Conservation (phyloP, 2,329 filamentous ascomycete genomes). For the Hyphodiscus sp. region DNA sequence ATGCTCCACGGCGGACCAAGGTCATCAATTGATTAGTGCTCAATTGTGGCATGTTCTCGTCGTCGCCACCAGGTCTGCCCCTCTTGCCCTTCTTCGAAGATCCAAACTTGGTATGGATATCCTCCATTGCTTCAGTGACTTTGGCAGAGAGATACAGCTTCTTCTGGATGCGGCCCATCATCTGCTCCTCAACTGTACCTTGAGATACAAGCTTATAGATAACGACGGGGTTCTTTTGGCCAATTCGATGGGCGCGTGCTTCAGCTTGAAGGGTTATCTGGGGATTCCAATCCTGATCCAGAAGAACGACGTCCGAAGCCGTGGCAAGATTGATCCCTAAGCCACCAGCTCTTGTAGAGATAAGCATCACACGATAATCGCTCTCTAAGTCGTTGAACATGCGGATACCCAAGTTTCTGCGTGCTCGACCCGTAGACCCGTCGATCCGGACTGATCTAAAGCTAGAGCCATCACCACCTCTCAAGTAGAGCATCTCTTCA, state of each 20-base stretch:
- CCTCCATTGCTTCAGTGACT: slow-evolving; percentile 52
- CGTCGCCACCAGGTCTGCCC: slow-evolving; percentile 12
- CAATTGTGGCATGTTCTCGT: slow-evolving; percentile 45
- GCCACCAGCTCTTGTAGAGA: slow-evolving; percentile 89
- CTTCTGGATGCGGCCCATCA: slow-evolving; percentile 44
- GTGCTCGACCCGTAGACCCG: slow-evolving; percentile 66
- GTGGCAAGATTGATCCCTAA: slow-evolving; percentile 96
- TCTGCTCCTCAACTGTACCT: slow-evolving; percentile 85
- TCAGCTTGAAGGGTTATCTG: slow-evolving; percentile 95
- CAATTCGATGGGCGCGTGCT: slow-evolving; percentile 89
- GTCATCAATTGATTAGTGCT: slow-evolving; percentile 46
- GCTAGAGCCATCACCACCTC: slow-evolving; percentile 52
- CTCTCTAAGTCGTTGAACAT: slow-evolving; percentile 85
- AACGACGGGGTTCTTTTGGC: slow-evolving; percentile 89
- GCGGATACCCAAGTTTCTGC: slow-evolving; percentile 91
- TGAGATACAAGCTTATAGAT: slow-evolving; percentile 92
- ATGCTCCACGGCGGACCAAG: slow-evolving; percentile 46
- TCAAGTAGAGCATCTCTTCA: slow-evolving; percentile 69
- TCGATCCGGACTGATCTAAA: slow-evolving; percentile 75
- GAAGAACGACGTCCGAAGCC: slow-evolving; percentile 93
- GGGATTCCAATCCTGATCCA: slow-evolving; percentile 96
- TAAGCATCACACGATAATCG: slow-evolving; percentile 76
- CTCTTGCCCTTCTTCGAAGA: slow-evolving; percentile 27
- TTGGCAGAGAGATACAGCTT: slow-evolving; percentile 56
- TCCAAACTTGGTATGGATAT: slow-evolving; percentile 37